These are phyloP conservation scores for Oidiodendron maius DNA, from an alignment of 495 filamentous ascomycete genomes.

Conservation along the genomic window DNA sequence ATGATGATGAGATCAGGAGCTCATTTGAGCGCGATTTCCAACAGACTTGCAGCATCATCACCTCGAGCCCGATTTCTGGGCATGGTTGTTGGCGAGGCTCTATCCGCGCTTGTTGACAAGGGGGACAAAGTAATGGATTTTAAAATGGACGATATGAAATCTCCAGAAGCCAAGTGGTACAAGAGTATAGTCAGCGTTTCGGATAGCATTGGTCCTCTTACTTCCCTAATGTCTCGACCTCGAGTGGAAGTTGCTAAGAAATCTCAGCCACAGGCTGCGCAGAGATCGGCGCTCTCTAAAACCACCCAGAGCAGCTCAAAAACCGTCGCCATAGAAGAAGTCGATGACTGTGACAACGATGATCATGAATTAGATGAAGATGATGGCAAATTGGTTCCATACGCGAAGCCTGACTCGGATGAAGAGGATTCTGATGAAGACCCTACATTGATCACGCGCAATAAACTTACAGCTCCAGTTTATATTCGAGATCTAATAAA, in stretches of 20 bases:
- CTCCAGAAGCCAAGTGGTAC: constrained; percentile 72
- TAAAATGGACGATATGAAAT: constrained; percentile 70
- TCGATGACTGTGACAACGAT: constrained; percentile 31
- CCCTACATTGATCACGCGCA: constrained; percentile 72
- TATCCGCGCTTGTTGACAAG: constrained; percentile 77
- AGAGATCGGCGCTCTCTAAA: constrained; percentile 22
- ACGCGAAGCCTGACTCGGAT: constrained; percentile 91
- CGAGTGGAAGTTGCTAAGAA: constrained; percentile 12
- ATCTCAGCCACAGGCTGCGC: constrained; percentile 11
- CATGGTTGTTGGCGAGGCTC: constrained; percentile 78
- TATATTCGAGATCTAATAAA: constrained; percentile 84
- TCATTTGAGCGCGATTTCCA: constrained; percentile 77
- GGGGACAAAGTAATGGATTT: constrained; percentile 71
- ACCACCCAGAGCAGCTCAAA: constrained; percentile 26
- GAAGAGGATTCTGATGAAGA: constrained; percentile 88
- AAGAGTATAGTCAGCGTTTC: constrained; percentile 54
- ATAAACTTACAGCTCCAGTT: constrained; percentile 80
- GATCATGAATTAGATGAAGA: constrained; percentile 19
- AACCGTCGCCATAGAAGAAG: constrained; percentile 63
- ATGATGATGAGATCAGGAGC: constrained; percentile 60
- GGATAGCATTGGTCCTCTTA: constrained; percentile 58
- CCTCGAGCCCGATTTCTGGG: constrained; percentile 74
- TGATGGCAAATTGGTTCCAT: constrained; percentile 71
- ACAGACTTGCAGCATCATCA: constrained; percentile 74
- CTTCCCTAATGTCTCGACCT: constrained; percentile 18